phyloP scores from a whole-genome alignment of 306 rosid species.

The Citrullus amarus region DNA sequence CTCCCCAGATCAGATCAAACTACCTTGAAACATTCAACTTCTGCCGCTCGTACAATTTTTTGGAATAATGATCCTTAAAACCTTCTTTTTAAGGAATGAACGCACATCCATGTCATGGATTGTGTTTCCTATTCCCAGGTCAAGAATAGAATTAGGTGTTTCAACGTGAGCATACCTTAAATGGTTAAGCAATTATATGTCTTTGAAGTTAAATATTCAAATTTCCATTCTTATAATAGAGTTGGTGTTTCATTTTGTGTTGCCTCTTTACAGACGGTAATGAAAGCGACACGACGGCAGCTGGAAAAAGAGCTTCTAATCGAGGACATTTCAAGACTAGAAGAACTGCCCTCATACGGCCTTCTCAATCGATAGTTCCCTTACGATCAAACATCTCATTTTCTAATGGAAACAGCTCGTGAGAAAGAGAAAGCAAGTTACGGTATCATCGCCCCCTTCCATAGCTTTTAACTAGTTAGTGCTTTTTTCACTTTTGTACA shows the following conservation, averaged over 20 bases:
- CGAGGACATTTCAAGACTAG: slow-evolving; percentile 61
- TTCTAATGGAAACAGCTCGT: slow-evolving; percentile 1
- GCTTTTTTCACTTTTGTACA: slow-evolving; percentile 7
- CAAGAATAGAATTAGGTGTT: background rate
- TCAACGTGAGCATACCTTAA: background rate
- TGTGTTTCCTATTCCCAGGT: background rate
- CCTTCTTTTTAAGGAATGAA: background rate
- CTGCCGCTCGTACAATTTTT: background rate
- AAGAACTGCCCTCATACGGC: slow-evolving; percentile 76
- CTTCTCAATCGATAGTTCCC: slow-evolving; percentile 54
- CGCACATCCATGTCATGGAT: background rate
- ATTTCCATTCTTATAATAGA: background rate
- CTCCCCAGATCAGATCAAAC: background rate
- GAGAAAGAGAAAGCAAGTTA: slow-evolving; percentile 1
- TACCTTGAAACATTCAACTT: background rate
- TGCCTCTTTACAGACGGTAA: slow-evolving; percentile 55
- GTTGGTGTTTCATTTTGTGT: background rate
- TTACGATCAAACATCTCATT: background rate
- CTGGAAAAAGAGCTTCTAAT: slow-evolving; percentile 88
- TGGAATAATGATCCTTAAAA: background rate
- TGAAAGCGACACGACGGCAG: slow-evolving; percentile 88
- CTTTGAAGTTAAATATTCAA: background rate
- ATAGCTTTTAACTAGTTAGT: slow-evolving; percentile 6
- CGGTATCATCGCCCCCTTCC: background rate
- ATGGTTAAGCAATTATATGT: background rate